phyloP scores from a whole-genome alignment of 2,329 filamentous ascomycete genomes.

The Albifimbria verrucaria region DNA sequence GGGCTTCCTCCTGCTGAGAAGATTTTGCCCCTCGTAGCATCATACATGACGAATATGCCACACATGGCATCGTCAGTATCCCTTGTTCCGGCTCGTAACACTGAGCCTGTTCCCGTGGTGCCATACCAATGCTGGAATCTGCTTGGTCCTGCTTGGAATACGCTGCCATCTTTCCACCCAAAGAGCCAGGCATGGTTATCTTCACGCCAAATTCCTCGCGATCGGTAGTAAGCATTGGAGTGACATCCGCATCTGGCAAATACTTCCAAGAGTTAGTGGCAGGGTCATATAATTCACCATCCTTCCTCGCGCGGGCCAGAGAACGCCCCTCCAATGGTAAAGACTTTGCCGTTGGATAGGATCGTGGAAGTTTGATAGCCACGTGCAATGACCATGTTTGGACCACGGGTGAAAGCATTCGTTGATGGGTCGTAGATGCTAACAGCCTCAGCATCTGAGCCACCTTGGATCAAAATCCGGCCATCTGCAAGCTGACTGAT shows the following conservation, averaged over 20 bases:
- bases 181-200: slow-evolving; percentile 31
- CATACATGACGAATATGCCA: slow-evolving; percentile 52
- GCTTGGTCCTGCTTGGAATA: slow-evolving; percentile 55
- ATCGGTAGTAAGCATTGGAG: slow-evolving; percentile 46
- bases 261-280: slow-evolving; percentile 41
- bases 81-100: slow-evolving; percentile 18
- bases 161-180: slow-evolving; percentile 42
- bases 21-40: slow-evolving; percentile 55
- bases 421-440: slow-evolving; percentile 42
- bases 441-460: slow-evolving; percentile 43
- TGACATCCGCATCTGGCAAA: slow-evolving; percentile 38
- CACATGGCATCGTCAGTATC: slow-evolving; percentile 47
- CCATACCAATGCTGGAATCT: slow-evolving; percentile 56
- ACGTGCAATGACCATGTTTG: slow-evolving; percentile 43
- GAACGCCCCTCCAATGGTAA: slow-evolving; percentile 56
- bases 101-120: slow-evolving; percentile 36
- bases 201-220: slow-evolving; percentile 47
- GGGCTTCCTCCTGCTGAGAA: slow-evolving; percentile 45
- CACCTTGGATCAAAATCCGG: slow-evolving; percentile 49
- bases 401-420: slow-evolving; percentile 34
- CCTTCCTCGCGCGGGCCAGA: slow-evolving; percentile 48
- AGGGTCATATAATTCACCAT: slow-evolving; percentile 53
- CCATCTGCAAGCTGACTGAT: slow-evolving; percentile 46
- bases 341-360: slow-evolving; percentile 50
- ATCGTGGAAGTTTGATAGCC: slow-evolving; percentile 52